A percentile compares a stretch with the other conserved stretches of the same genome.
Evolutionary conservation across 495 filamentous ascomycete species (phyloP).

Genomic region (Hyphodiscus hymeniophilus): DNA sequence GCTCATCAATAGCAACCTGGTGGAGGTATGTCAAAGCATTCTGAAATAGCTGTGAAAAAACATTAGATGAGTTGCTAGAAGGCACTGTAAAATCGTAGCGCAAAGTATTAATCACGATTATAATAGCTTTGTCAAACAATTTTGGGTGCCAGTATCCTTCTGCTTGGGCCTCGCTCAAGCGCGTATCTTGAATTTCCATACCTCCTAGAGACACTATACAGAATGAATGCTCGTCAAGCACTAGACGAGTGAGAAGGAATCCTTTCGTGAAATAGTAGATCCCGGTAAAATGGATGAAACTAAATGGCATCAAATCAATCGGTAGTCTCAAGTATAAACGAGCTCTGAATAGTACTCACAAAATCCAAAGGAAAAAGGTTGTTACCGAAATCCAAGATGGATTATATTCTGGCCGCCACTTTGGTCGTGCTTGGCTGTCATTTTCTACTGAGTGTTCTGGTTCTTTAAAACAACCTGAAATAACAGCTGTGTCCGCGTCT

Average conservation of each 20-base stretch:
- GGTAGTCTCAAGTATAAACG: slow-evolving; percentile 1
- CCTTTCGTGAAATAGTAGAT: slow-evolving; percentile 91
- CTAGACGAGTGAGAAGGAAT: slow-evolving; percentile 87
- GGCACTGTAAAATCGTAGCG: slow-evolving; percentile 96
- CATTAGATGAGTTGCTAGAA: slow-evolving; percentile 30
- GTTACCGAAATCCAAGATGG: slow-evolving; percentile 43
- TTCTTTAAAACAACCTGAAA: too few species aligned
- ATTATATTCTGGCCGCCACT: too few species aligned
- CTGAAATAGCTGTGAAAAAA: slow-evolving; percentile 59
- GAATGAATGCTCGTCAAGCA: slow-evolving; percentile 77
- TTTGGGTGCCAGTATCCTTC: slow-evolving; percentile 93
- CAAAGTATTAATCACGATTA: slow-evolving; percentile 88
- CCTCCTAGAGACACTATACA: slow-evolving; percentile 65
- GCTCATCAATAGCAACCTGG: slow-evolving; percentile 62
- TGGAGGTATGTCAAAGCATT: slow-evolving; percentile 81
- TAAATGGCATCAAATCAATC: slow-evolving; percentile 10
- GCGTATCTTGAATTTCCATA: slow-evolving; percentile 21
- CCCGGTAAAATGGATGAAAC: slow-evolving; percentile 64
- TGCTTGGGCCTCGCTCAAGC: slow-evolving; percentile 33
- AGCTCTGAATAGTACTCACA: too few species aligned
- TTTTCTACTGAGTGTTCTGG: too few species aligned
- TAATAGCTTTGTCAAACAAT: slow-evolving; percentile 81
- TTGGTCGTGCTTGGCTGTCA: too few species aligned
- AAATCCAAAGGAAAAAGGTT: slow-evolving; percentile 45
- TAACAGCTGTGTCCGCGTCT: too few species aligned